These are phyloP conservation scores for Sungouiozyma ichnusensis DNA, from an alignment of 805 yeast genomes.

Conservation along the genomic window DNA sequence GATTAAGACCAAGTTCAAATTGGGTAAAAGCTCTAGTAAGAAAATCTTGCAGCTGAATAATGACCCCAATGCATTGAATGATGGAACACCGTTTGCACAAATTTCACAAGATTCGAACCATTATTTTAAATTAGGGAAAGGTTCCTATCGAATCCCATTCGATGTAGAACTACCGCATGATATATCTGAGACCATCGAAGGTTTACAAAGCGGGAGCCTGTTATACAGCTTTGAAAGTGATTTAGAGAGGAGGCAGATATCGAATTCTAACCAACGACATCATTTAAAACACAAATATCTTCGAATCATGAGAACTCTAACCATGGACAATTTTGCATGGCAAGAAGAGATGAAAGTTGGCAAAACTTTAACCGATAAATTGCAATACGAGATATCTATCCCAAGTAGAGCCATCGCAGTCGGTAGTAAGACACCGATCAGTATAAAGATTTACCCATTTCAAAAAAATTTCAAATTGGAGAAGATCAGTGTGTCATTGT, in stretches of 20 bases:
- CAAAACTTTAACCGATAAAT: conserved; percentile 80
- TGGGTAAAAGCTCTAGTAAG: neutral
- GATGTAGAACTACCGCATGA: conserved; percentile 71
- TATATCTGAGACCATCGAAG: conserved; percentile 81
- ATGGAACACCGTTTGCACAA: conserved; percentile 28
- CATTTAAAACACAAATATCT: conserved; percentile 40
- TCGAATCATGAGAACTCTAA: conserved; percentile 71
- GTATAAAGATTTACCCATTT: conserved; percentile 64
- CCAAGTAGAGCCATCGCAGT: conserved; percentile 83
- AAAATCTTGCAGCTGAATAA: neutral
- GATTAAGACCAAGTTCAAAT: neutral
- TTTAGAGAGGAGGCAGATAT: conserved; percentile 43
- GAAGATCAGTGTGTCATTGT: conserved; percentile 49
- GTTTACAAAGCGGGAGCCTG: conserved; percentile 67
- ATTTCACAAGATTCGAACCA: conserved; percentile 8
- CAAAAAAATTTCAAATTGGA: conserved; percentile 69
- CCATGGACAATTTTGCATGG: conserved; percentile 55
- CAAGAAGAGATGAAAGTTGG: conserved; percentile 80
- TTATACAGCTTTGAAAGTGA: conserved; percentile 63
- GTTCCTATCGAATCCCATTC: conserved; percentile 84
- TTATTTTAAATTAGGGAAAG: conserved; percentile 40
- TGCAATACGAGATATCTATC: conserved; percentile 76
- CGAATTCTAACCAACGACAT: neutral
- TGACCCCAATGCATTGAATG: neutral
- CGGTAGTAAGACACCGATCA: conserved; percentile 64